Conservation (phyloP, 1,139 yeast species). For the Protomyces pachydermus region DNA sequence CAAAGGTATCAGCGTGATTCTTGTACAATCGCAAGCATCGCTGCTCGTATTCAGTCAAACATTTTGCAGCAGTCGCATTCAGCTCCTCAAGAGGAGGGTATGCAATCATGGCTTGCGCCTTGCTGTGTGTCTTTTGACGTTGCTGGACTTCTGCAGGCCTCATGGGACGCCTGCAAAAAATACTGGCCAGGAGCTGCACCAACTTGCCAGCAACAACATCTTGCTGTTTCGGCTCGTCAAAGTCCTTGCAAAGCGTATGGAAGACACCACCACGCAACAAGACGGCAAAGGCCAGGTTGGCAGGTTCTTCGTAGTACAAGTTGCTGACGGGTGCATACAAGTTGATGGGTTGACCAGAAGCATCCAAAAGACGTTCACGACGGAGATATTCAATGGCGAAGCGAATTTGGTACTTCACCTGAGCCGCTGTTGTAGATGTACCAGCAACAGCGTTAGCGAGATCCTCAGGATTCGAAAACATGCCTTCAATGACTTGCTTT, state of each 20-base stretch:
- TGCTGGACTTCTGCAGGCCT: constrained; percentile 14
- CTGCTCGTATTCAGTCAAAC: constrained; percentile 21
- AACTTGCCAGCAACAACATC: constrained; percentile 12
- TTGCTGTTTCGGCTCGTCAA: constrained; percentile 14
- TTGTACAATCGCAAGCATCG: constrained; percentile 22
- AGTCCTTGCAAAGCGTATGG: constrained; percentile 23
- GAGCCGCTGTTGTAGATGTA: constrained; percentile 9
- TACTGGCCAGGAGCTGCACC: constrained; percentile 14
- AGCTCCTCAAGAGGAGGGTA: constrained; percentile 10
- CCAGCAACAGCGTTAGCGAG: constrained; percentile 20
- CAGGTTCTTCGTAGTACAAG: constrained; percentile 26
- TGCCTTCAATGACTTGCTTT: constrained; percentile 19
- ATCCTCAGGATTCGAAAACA: constrained; percentile 23
- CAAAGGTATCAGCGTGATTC: constrained; percentile 17
- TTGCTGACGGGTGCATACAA: constrained; percentile 23
- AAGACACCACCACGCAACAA: constrained; percentile 27
- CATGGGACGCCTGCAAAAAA: constrained; percentile 27
- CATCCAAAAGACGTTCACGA: constrained; percentile 26
- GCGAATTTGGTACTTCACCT: constrained; percentile 26
- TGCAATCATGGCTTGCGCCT: constrained; percentile 12
- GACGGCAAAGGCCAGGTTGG: constrained; percentile 26
- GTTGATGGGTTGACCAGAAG: constrained; percentile 25
- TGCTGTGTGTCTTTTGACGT: background rate
- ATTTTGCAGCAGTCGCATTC: constrained; percentile 11
- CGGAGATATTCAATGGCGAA: constrained; percentile 27